Conservation (phyloP, 2,329 filamentous ascomycete species). For the Aspergillus novoparasiticus region DNA sequence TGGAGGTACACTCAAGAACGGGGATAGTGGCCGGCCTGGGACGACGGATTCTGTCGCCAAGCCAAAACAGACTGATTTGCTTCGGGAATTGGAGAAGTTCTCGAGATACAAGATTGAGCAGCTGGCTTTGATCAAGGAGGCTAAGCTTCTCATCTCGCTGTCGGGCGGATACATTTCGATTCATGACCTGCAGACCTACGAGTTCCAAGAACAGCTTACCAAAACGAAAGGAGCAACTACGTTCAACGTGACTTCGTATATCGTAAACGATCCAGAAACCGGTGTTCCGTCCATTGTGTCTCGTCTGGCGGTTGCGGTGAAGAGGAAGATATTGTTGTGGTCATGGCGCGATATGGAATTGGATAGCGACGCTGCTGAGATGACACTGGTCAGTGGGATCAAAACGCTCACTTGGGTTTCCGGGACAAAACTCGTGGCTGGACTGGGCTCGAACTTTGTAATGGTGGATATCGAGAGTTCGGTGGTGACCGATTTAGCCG, state of each 20-base stretch:
- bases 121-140: constrained; percentile 93
- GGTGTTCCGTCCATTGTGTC: constrained; percentile 93
- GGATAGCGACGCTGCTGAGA: constrained; percentile 69
- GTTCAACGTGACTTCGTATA: constrained; percentile 94
- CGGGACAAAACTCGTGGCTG: constrained; percentile 82
- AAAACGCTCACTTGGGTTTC: constrained; percentile 90
- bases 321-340: constrained; percentile 87
- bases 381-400: constrained; percentile 78
- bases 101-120: constrained; percentile 88
- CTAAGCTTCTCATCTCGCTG: constrained; percentile 84
- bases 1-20: constrained; percentile 18
- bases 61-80: constrained; percentile 71
- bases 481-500: constrained; percentile 75
- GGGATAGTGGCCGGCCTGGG: constrained; percentile 9
- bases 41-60: constrained; percentile 18
- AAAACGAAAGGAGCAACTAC: constrained; percentile 85
- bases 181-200: constrained; percentile 84
- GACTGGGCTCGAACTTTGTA: constrained; percentile 88
- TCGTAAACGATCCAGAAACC: constrained; percentile 83
- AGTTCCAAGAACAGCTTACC: constrained; percentile 75
- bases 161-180: constrained; percentile 88
- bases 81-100: constrained; percentile 94
- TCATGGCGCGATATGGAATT: constrained; percentile 96
- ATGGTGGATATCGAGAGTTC: constrained; percentile 81
- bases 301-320: constrained; percentile 86